Conservation (phyloP, 2,329 filamentous ascomycete species). For the Zymoseptoria pseudotritici region DNA sequence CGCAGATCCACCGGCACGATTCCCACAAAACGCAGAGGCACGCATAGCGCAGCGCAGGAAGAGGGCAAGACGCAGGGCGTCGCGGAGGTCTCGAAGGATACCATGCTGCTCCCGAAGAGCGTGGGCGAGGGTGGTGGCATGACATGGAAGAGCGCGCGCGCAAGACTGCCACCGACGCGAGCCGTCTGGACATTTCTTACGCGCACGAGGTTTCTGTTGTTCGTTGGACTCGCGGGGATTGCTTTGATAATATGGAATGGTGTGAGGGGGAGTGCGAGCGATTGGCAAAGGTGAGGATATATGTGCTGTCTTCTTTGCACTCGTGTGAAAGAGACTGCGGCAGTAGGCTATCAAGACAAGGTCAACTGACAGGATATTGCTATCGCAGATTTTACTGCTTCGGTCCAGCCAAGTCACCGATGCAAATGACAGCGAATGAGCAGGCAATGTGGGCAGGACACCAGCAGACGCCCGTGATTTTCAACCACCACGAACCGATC, state of each 20-base stretch:
- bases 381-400: slow-evolving; percentile 83
- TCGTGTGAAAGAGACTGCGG: neutral
- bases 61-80: neutral
- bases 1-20: neutral
- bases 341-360: neutral
- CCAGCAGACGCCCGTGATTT: slow-evolving; percentile 84
- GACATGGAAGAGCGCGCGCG: slow-evolving; percentile 84
- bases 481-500: slow-evolving; percentile 88
- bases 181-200: slow-evolving; percentile 57
- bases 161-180: slow-evolving; percentile 68
- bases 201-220: slow-evolving; percentile 68
- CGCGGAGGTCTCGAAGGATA: slow-evolving; percentile 4
- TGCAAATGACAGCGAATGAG: slow-evolving; percentile 90
- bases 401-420: slow-evolving; percentile 89
- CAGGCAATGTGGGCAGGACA: slow-evolving; percentile 83
- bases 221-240: slow-evolving; percentile 61
- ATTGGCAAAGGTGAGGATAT: slow-evolving; percentile 75
- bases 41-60: neutral
- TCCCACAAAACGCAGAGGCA: neutral
- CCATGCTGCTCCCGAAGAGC: slow-evolving; percentile 77
- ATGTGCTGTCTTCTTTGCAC: neutral
- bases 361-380: neutral
- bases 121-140: slow-evolving; percentile 58
- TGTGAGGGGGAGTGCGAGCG: slow-evolving; percentile 68
- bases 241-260: slow-evolving; percentile 82